Evolutionary conservation across 192 early-diverging fungal genomes (phyloP).

Genomic region (Bifiguratus adelaidae): DNA sequence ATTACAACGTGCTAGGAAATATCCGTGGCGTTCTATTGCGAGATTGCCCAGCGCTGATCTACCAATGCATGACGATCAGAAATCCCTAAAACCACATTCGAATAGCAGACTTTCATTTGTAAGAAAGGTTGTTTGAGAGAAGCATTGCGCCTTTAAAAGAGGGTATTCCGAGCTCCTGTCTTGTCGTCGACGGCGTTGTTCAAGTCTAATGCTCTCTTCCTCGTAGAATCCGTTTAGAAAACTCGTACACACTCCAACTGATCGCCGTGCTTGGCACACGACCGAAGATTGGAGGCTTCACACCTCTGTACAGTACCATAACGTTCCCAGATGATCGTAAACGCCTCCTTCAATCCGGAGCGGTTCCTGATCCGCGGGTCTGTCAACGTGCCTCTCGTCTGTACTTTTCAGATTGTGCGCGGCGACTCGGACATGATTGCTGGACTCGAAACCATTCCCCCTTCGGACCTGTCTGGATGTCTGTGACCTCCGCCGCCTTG

Average conservation of each 20-base stretch:
- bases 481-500: conserved; percentile 50
- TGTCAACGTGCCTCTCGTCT: conserved; percentile 57
- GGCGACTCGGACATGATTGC: conserved; percentile 52
- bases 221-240: conserved; percentile 49
- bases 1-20: too few relatives aligned
- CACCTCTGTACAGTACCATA: conserved; percentile 60
- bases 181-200: too few relatives aligned
- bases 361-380: conserved; percentile 50
- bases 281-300: conserved; percentile 57
- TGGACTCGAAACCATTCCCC: conserved; percentile 64
- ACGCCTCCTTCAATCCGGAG: conserved; percentile 47
- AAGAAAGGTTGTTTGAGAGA: too few relatives aligned
- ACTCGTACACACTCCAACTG: conserved; percentile 77
- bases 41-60: too few relatives aligned
- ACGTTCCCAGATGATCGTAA: conserved; percentile 46
- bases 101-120: too few relatives aligned
- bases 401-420: conserved; percentile 68
- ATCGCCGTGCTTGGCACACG: conserved; percentile 79
- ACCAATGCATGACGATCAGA: too few relatives aligned
- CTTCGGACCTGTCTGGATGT: conserved; percentile 48
- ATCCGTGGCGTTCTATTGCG: too few relatives aligned
- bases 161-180: too few relatives aligned
- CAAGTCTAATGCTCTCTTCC: too few relatives aligned
- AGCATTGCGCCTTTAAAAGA: too few relatives aligned
- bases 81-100: too few relatives aligned